Percentiles rank a stretch among this genome's conserved stretches.
Conservation (phyloP, 1,139 yeast genomes). For the Zygoascus hellenicus region DNA sequence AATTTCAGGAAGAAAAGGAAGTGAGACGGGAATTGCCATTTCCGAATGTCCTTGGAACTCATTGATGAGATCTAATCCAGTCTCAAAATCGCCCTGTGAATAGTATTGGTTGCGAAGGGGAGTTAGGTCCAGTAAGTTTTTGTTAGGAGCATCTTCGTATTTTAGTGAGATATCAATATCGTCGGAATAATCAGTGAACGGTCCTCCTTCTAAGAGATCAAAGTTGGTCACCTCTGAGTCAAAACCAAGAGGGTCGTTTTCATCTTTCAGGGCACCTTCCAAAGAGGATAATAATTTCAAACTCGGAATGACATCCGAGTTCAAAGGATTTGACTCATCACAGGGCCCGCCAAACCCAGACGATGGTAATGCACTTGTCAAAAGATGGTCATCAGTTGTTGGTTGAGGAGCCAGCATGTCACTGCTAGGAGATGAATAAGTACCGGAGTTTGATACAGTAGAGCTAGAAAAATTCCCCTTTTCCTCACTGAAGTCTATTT, state of each 20-base stretch:
- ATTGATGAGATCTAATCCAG: background rate
- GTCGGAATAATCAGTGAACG: slow-evolving; percentile 4
- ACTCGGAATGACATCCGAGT: background rate
- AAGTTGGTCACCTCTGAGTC: background rate
- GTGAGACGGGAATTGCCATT: slow-evolving; percentile 42
- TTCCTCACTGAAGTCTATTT: too few relatives aligned
- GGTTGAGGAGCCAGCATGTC: too few relatives aligned
- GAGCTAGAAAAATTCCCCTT: too few relatives aligned
- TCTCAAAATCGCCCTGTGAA: background rate
- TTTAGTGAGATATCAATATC: slow-evolving; percentile 2
- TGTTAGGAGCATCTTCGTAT: background rate
- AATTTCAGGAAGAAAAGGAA: slow-evolving; percentile 54
- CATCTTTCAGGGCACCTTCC: too few relatives aligned
- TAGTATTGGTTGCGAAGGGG: slow-evolving; percentile 4
- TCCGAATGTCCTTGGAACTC: background rate
- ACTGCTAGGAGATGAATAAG: too few relatives aligned
- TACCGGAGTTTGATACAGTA: too few relatives aligned
- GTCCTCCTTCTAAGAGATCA: too few relatives aligned
- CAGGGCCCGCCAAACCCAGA: too few relatives aligned
- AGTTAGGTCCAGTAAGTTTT: background rate
- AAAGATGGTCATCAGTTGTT: too few relatives aligned
- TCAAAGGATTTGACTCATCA: background rate
- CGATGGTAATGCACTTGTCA: too few relatives aligned
- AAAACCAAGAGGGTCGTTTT: too few relatives aligned
- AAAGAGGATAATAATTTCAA: slow-evolving; percentile 1